Conservation (phyloP, 2,329 filamentous ascomycete genomes). For the Ophiocordyceps polyrhachis-furcata region DNA sequence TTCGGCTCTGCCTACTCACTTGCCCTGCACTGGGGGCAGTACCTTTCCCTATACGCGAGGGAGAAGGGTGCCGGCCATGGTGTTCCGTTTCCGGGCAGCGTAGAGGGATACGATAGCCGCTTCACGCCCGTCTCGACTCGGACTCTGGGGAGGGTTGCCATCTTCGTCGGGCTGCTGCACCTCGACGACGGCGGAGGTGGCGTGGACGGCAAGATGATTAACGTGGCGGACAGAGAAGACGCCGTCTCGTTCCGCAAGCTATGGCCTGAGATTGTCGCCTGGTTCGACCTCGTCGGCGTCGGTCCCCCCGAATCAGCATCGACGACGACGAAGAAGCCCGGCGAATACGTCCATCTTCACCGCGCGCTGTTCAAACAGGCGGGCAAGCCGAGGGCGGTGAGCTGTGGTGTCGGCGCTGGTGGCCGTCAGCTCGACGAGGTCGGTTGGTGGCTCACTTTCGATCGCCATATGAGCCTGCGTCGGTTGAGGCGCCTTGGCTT, state of each 20-base stretch:
- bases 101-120: conserved; percentile 6
- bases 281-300: conserved; percentile 13
- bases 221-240: conserved; percentile 11
- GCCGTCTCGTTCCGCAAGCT: conserved; percentile 11
- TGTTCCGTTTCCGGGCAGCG: conserved; percentile 13
- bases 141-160: conserved; percentile 7
- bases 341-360: conserved; percentile 13
- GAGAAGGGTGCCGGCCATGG: conserved; percentile 7
- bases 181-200: not conserved
- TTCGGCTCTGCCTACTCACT: conserved; percentile 17
- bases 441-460: conserved; percentile 27
- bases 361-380: conserved; percentile 11
- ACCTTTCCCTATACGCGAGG: conserved; percentile 16
- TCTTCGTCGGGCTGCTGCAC: not conserved
- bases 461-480: conserved; percentile 24
- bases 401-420: conserved; percentile 17
- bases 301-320: conserved; percentile 6
- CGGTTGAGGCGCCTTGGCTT: conserved; percentile 21
- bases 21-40: conserved; percentile 21
- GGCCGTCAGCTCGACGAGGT: conserved; percentile 21
- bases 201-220: conserved; percentile 12
- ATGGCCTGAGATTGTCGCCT: conserved; percentile 13
- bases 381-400: conserved; percentile 8
- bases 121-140: conserved; percentile 15
- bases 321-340: conserved; percentile 5